Evolutionary conservation across 805 yeast species (phyloP).

Genomic region (Clavispora phyllophila): DNA sequence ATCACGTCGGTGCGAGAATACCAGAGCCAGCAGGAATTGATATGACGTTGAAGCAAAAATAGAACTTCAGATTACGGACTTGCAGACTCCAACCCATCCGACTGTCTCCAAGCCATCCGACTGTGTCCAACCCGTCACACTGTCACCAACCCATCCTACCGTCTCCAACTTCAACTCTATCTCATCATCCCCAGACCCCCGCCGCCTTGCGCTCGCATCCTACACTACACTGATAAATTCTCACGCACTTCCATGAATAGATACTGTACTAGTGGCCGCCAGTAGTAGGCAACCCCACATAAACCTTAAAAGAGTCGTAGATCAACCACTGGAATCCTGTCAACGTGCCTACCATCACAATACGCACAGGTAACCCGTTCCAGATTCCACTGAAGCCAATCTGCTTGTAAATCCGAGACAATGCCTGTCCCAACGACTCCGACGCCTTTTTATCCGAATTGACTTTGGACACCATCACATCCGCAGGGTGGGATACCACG

Average conservation of each 20-base stretch:
- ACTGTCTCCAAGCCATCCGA: too few relatives aligned
- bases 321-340: slow-evolving; percentile 97
- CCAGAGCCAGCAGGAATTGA: too few relatives aligned
- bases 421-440: slow-evolving; percentile 65
- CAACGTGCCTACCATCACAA: slow-evolving; percentile 94
- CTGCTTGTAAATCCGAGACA: slow-evolving; percentile 66
- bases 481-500: slow-evolving; percentile 96
- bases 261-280: slow-evolving; percentile 44
- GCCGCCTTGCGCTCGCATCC: too few relatives aligned
- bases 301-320: slow-evolving; percentile 94
- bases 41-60: too few relatives aligned
- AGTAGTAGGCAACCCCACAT: slow-evolving; percentile 90
- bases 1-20: too few relatives aligned
- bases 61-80: too few relatives aligned
- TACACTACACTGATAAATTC: too few relatives aligned
- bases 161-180: too few relatives aligned
- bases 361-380: slow-evolving; percentile 93
- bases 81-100: too few relatives aligned
- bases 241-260: not conserved
- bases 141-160: too few relatives aligned
- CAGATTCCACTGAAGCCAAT: slow-evolving; percentile 91
- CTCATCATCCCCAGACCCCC: too few relatives aligned
- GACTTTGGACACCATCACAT: slow-evolving; percentile 93
- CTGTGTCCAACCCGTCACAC: too few relatives aligned
- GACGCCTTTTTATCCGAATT: slow-evolving; percentile 63